phyloP scores from a whole-genome alignment of 257 asterid species.

The Fraxinus excelsior region DNA sequence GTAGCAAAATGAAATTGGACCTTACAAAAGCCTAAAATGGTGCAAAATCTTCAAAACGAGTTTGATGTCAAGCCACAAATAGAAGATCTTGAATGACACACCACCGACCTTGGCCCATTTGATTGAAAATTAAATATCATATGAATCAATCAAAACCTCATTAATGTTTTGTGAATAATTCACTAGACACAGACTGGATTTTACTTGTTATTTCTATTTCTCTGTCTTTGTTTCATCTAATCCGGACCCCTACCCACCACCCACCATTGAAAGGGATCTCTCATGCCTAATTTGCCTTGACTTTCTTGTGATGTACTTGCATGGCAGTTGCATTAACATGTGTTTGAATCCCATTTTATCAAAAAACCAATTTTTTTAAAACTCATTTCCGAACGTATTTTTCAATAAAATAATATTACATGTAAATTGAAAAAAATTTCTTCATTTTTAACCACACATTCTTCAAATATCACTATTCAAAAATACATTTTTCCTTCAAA shows the following conservation, averaged over 20 bases:
- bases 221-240: background rate
- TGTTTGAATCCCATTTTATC: too few species aligned
- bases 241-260: background rate
- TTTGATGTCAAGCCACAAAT: background rate
- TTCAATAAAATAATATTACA: too few species aligned
- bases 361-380: too few species aligned
- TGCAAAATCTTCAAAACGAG: background rate
- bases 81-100: background rate
- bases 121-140: background rate
- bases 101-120: conserved; percentile 10
- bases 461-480: too few species aligned
- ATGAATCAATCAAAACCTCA: too few species aligned
- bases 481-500: too few species aligned
- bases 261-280: background rate
- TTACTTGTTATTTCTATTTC: background rate
- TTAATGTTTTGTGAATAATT: background rate
- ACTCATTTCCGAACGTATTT: too few species aligned
- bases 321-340: background rate
- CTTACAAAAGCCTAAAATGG: background rate
- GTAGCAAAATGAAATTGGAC: background rate
- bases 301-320: background rate
- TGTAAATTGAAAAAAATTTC: too few species aligned
- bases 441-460: too few species aligned
- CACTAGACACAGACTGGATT: background rate
- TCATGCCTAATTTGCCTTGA: background rate